A percentile compares a stretch with the other conserved stretches of the same genome.
These are phyloP conservation scores for Lotus japonicus DNA, from an alignment of 306 rosid species.

Conservation along the genomic window DNA sequence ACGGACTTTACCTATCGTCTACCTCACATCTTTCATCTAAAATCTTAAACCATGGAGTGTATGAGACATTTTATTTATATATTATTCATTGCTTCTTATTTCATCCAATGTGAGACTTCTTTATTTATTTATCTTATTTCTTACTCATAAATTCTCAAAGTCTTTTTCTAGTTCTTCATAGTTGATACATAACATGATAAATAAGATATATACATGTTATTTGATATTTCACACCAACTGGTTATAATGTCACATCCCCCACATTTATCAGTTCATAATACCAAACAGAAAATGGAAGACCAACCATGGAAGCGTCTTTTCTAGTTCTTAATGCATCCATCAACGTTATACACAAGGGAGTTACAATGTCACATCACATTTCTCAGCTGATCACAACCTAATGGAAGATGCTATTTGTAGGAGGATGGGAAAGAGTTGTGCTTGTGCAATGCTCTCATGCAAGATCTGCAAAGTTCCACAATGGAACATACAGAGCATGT, in stretches of 20 bases:
- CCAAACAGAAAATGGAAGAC: constrained; percentile 10
- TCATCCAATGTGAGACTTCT: too few relatives aligned
- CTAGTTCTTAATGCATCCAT: not conserved
- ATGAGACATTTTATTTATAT: too few relatives aligned
- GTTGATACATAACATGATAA: not conserved
- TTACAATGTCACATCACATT: constrained; percentile 19
- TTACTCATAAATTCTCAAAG: too few relatives aligned
- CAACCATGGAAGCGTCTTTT: constrained; percentile 24
- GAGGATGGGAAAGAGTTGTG: not conserved
- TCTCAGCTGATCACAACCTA: not conserved
- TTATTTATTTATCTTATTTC: too few relatives aligned
- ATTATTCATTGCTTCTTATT: too few relatives aligned
- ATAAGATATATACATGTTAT: not conserved
- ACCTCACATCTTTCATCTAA: too few relatives aligned
- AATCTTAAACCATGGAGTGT: too few relatives aligned
- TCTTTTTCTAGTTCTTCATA: constrained; percentile 18
- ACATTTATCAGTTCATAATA: not conserved
- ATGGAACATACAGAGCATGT: not conserved
- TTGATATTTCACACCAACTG: not conserved
- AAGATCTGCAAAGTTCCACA: constrained; percentile 2
- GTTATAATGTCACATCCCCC: constrained; percentile 26
- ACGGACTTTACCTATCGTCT: too few relatives aligned
- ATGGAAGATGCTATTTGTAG: constrained; percentile 1
- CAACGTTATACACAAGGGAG: constrained; percentile 3
- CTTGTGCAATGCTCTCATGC: not conserved